Percentiles rank a stretch among this genome's conserved stretches.
phyloP scores from a whole-genome alignment of 1,139 yeast genomes.

The Suhomyces choctaworum region DNA sequence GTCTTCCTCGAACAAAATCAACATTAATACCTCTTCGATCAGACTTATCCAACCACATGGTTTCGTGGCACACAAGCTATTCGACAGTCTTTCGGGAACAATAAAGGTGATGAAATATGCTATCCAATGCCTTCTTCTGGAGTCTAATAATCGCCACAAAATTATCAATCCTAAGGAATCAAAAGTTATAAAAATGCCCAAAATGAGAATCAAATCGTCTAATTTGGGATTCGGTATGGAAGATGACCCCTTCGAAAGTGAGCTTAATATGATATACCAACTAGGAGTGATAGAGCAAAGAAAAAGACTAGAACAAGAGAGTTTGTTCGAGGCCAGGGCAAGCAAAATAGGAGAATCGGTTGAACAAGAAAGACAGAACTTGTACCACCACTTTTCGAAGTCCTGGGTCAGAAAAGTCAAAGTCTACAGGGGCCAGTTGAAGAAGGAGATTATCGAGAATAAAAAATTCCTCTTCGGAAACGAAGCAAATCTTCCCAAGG shows the following conservation, averaged over 20 bases:
- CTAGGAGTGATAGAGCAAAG: constrained; percentile 74
- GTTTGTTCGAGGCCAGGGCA: constrained; percentile 48
- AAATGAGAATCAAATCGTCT: constrained; percentile 49
- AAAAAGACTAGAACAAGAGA: constrained; percentile 57
- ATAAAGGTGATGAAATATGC: constrained; percentile 58
- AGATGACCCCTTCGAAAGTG: constrained; percentile 87
- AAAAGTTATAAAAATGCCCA: constrained; percentile 52
- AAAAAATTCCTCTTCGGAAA: constrained; percentile 49
- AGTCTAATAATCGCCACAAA: constrained; percentile 17
- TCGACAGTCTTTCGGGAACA: constrained; percentile 60
- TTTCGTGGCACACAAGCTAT: constrained; percentile 58
- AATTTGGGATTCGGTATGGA: constrained; percentile 54
- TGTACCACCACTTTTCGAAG: constrained; percentile 22
- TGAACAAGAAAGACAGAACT: constrained; percentile 9
- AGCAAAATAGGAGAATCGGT: constrained; percentile 15
- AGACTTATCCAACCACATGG: constrained; percentile 49
- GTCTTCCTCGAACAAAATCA: constrained; percentile 16
- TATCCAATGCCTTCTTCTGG: constrained; percentile 42
- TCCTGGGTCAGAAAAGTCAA: constrained; percentile 55
- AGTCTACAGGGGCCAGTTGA: constrained; percentile 42
- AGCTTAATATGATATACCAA: constrained; percentile 72
- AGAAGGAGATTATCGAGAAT: constrained; percentile 52
- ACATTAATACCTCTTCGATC: constrained; percentile 31
- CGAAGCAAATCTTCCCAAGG: constrained; percentile 45
- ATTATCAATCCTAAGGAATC: constrained; percentile 34